Conservation (phyloP, 495 filamentous ascomycete species). For the Hypoxylon intermedium region DNA sequence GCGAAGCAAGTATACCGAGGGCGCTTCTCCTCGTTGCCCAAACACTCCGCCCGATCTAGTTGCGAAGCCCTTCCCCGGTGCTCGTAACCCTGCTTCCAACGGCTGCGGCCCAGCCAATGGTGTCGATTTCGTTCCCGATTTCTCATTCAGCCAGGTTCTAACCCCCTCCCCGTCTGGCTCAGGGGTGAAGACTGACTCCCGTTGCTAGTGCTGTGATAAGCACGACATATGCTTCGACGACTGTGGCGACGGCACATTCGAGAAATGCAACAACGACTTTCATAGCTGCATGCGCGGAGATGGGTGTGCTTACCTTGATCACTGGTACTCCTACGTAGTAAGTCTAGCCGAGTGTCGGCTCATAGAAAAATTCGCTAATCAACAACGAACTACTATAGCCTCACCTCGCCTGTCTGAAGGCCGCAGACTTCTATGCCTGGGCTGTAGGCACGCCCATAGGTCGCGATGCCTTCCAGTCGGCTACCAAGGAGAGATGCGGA, state of each 20-base stretch:
- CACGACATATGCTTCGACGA: constrained; percentile 25
- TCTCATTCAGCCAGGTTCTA: constrained; percentile 26
- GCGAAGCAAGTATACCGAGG: constrained; percentile 1
- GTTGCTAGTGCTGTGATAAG: constrained; percentile 19
- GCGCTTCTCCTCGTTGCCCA: background rate
- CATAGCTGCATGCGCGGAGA: constrained; percentile 10
- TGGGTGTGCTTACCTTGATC: background rate
- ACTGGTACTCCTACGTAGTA: constrained; percentile 2
- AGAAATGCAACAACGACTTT: constrained; percentile 24
- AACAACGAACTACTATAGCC: background rate
- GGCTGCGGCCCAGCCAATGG: background rate
- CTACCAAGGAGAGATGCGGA: constrained; percentile 16
- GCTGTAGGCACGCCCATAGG: background rate
- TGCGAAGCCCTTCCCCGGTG: constrained; percentile 1
- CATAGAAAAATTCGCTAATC: background rate
- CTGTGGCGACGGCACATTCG: constrained; percentile 16
- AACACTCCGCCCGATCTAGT: background rate
- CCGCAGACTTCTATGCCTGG: constrained; percentile 21
- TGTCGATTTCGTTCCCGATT: constrained; percentile 11
- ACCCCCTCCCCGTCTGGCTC: no score
- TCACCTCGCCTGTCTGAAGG: constrained; percentile 14
- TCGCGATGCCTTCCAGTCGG: constrained; percentile 1
- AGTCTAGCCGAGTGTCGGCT: background rate
- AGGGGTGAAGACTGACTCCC: no score
- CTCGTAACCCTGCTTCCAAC: background rate